Evolutionary conservation across 495 filamentous ascomycete species (phyloP).

Genomic region (Xanthoparmelia taractica): DNA sequence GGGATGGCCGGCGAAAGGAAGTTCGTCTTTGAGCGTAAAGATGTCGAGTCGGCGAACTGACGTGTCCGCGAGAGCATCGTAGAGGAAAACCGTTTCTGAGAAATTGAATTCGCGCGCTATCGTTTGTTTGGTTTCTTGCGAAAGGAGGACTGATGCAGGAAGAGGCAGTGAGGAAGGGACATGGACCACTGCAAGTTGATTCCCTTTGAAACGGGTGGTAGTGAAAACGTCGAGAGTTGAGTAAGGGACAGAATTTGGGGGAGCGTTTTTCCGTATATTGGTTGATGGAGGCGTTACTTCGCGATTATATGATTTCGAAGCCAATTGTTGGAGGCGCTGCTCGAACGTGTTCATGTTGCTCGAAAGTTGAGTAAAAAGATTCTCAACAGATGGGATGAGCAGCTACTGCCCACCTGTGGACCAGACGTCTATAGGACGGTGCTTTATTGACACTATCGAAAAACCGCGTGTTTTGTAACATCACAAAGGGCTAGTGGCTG

Average conservation of each 20-base stretch:
- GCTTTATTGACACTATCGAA: not conserved
- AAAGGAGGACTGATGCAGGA: slow-evolving; percentile 27
- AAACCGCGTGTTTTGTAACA: too few species aligned
- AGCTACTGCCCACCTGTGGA: not conserved
- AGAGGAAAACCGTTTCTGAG: slow-evolving; percentile 75
- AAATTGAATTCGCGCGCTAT: slow-evolving; percentile 78
- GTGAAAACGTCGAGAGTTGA: slow-evolving; percentile 65
- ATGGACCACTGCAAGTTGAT: slow-evolving; percentile 58
- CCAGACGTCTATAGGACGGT: not conserved
- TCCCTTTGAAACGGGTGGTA: slow-evolving; percentile 47
- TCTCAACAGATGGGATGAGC: not conserved
- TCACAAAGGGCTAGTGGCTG: not conserved
- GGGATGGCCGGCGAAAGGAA: slow-evolving; percentile 67
- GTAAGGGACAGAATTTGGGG: slow-evolving; percentile 12
- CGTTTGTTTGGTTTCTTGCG: slow-evolving; percentile 50
- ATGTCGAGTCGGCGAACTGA: slow-evolving; percentile 47
- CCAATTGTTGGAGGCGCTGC: slow-evolving; percentile 11
- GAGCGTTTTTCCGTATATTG: not conserved
- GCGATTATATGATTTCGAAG: not conserved
- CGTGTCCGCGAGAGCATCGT: slow-evolving; percentile 31
- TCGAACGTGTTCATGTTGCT: slow-evolving; percentile 12
- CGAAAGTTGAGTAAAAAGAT: not conserved
- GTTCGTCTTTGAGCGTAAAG: slow-evolving; percentile 51
- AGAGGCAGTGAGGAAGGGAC: slow-evolving; percentile 33
- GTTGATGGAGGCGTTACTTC: not conserved